Base-by-base conservation (phyloP, 352 stramenopile species). In the Phytophthora chlamydospora region DNA sequence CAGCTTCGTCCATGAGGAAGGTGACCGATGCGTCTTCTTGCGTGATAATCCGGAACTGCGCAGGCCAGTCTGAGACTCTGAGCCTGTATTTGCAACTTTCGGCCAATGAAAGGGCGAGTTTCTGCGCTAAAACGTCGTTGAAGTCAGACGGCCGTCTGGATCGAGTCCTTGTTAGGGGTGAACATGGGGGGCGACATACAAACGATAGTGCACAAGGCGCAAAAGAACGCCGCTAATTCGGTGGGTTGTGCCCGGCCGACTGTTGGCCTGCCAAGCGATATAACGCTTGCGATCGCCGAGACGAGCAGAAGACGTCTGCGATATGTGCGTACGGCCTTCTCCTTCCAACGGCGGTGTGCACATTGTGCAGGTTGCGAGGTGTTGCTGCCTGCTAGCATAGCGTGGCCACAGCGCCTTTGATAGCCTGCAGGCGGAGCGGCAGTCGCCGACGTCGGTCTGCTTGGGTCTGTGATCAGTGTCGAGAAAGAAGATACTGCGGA, bases 21-120 rank as follows among this genome's bases (percentile, higher is more conserved):
- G 11, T 10, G 38, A 46, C 1, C 10, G 14, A 16, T 4, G 11
- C 9, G 38, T 19, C 45, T 51, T 57, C 42, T 51, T 42, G 44
- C n/a, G 48, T 71, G 62, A 71, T 71, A 71, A 71, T 71, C n/a
- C 42, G 27, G 5, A 34, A 63, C 39, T 62, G 62, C 39, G 47
- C 42, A 17, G 9, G 27, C 27, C 19, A 10, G 12, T 12, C 40
- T n/a, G 16, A 32, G 4, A n/a, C n/a, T 43, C 38, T 43, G 38
- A 43, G 38, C 21, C 38, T 14, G 39, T 24, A 24, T 24, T 24
- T 24, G 21, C 21, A 9, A 27, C 9, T 58, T 66, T 61, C 7
- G 19, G 13, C 58, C 42, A 66, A 60, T 61, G 16, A 11, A 16
- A 6, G 16, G 0, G 56, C n/a, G n/a, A n/a, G n/a, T n/a, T n/a